Percentiles rank a stretch among this genome's conserved stretches.
These are phyloP conservation scores for Tetraselmis striata DNA, from an alignment of 139 green algal species.

Conservation along the genomic window DNA sequence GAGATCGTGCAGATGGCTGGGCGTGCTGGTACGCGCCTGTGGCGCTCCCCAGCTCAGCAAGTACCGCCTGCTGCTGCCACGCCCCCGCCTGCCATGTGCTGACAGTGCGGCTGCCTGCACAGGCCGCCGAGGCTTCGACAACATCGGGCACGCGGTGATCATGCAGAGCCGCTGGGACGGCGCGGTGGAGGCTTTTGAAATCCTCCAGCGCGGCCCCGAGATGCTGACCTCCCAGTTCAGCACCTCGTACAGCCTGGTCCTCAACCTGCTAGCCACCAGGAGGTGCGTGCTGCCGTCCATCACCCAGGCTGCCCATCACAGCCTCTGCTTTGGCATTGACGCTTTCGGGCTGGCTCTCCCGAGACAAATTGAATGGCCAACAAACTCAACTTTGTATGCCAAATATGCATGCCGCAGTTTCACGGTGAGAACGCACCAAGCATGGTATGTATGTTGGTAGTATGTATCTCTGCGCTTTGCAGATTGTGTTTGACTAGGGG, in stretches of 20 bases:
- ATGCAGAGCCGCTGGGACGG: conserved; percentile 65
- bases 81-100: too few relatives aligned
- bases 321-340: too few relatives aligned
- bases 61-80: too few relatives aligned
- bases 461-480: too few relatives aligned
- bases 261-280: conserved; percentile 78
- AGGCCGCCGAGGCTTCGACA: conserved; percentile 77
- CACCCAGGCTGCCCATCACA: too few relatives aligned
- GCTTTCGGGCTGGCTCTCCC: too few relatives aligned
- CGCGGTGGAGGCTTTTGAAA: conserved; percentile 49
- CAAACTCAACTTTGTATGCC: too few relatives aligned
- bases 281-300: not conserved
- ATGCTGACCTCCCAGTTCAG: conserved; percentile 62
- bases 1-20: conserved; percentile 73
- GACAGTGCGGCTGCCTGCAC: conserved; percentile 71
- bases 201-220: conserved; percentile 71
- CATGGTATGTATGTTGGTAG: too few relatives aligned
- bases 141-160: conserved; percentile 64
- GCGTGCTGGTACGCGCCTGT: not conserved
- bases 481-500: too few relatives aligned
- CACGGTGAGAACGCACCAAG: too few relatives aligned
- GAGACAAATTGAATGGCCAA: too few relatives aligned
- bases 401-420: too few relatives aligned
- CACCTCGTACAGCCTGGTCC: conserved; percentile 71
- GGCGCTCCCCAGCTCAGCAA: not conserved